phyloP scores from a whole-genome alignment of 768 basidiomycete species.

The Trametes cinnabarina region DNA sequence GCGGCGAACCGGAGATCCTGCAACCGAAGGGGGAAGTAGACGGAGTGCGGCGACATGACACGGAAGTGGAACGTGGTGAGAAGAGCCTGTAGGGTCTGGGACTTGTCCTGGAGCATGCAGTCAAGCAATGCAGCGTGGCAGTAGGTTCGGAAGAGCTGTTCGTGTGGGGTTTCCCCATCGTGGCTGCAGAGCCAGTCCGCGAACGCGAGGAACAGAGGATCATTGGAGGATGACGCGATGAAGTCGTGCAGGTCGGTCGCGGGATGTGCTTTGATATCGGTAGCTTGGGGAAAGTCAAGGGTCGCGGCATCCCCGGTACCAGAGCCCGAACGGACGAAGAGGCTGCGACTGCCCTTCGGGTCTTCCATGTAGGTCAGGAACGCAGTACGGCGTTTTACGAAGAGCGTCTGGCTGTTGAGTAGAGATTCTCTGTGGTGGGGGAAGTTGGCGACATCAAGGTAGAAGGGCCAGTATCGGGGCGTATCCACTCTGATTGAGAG shows the following conservation, averaged over 20 bases:
- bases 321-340: slow-evolving; percentile 85
- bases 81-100: slow-evolving; percentile 71
- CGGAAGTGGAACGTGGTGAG: slow-evolving; percentile 70
- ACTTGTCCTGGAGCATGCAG: slow-evolving; percentile 89
- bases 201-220: slow-evolving; percentile 74
- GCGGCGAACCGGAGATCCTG: slow-evolving; percentile 73
- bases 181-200: slow-evolving; percentile 74
- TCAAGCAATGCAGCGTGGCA: slow-evolving; percentile 79
- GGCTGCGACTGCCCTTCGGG: slow-evolving; percentile 86
- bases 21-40: slow-evolving; percentile 63
- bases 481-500: slow-evolving; percentile 86
- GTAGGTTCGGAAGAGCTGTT: slow-evolving; percentile 64
- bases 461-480: slow-evolving; percentile 93
- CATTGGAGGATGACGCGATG: slow-evolving; percentile 84
- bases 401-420: slow-evolving; percentile 76
- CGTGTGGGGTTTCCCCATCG: slow-evolving; percentile 55
- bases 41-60: slow-evolving; percentile 52
- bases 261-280: slow-evolving; percentile 62
- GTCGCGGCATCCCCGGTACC: slow-evolving; percentile 82
- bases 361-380: slow-evolving; percentile 94
- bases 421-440: slow-evolving; percentile 68
- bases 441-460: slow-evolving; percentile 70
- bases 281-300: slow-evolving; percentile 79
- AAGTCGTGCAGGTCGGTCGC: slow-evolving; percentile 79
- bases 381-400: slow-evolving; percentile 88